Evolutionary conservation across 306 rosid genomes (phyloP).

Genomic region (Delonix regia): DNA sequence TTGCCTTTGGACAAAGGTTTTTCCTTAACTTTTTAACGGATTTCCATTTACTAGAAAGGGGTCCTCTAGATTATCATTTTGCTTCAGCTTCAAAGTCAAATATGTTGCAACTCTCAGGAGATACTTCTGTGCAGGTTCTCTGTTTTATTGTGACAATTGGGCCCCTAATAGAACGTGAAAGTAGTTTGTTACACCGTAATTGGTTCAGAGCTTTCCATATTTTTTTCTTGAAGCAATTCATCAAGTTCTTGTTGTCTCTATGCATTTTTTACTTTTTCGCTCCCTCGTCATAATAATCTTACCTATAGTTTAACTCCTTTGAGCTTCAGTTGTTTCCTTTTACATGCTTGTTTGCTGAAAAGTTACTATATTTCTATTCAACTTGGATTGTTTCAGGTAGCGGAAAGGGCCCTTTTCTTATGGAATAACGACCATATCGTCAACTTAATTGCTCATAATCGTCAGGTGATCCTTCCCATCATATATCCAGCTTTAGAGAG

Average conservation of each 20-base stretch:
- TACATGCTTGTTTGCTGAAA: conserved; percentile 9
- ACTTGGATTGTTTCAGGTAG: conserved; percentile 65
- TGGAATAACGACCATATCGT: conserved; percentile 93
- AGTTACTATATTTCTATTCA: neutral
- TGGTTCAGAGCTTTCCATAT: conserved; percentile 11
- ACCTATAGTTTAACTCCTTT: no score
- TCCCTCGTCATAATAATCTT: neutral
- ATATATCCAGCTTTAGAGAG: conserved; percentile 79
- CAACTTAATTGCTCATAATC: conserved; percentile 85
- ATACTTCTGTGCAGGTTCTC: neutral
- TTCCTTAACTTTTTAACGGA: neutral
- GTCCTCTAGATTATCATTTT: neutral
- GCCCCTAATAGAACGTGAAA: conserved; percentile 18
- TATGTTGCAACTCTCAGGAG: conserved; percentile 3
- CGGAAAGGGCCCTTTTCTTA: conserved; percentile 95
- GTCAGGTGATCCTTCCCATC: conserved; percentile 78
- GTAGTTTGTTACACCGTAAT: neutral
- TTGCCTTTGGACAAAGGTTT: neutral
- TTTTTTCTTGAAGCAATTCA: neutral
- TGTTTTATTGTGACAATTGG: neutral
- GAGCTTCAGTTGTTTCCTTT: conserved; percentile 19
- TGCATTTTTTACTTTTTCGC: neutral
- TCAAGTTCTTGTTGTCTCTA: conserved; percentile 18
- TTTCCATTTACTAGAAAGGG: neutral
- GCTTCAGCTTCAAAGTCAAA: conserved; percentile 13